Evolutionary conservation across 148 eudicot species (phyloP), one percentile per base, ranked within the genome.

Genomic region (Nyssa sinensis): DNA sequence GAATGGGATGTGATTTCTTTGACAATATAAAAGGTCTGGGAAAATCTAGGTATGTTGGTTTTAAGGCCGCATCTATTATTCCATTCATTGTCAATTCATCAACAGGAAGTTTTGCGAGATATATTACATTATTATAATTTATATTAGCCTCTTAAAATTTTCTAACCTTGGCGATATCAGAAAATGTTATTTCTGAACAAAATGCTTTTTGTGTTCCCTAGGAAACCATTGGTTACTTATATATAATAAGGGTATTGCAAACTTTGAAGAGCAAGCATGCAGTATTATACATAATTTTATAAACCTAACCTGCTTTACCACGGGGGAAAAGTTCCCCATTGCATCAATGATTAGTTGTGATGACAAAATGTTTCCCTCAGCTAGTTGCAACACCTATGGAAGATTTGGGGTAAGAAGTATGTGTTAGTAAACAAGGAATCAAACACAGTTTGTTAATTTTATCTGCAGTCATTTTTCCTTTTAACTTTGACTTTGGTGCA

Each of bases 301-400:
- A 49, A 66, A 60, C 75, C 79, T 71, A 19, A 95, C 99, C 96
- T 95, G 99, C 82, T 87, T 95, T 30, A 93, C 96, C 61, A 95
- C 81, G 47, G 99, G 99, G 71, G 99, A 95, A 78, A 95, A 95
- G 57, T 95, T 93, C 30, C 99, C 99, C 99, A 95, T 95, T 58
- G 99, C 97, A 81, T 95, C 99, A 79, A 95, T 79, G 68, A 95
- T 41, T 34, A 95, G 91, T 44, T 81, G 85, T 68, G 97, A 83
- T 37, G 89, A 89, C 35, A 95, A 71, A 60, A 86, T 76, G 81
- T 87, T 88, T 69, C 87, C 97, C 60, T 85, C 90, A 1, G 83
- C 85, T 67, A 93, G 81, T 83, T 93, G 81, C 89, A 95, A 67
- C 74, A 87, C 93, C 99, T 93, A 84, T 11, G 10, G 31, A 62